phyloP scores from a whole-genome alignment of 257 asterid species.

The Solanum sitiens region DNA sequence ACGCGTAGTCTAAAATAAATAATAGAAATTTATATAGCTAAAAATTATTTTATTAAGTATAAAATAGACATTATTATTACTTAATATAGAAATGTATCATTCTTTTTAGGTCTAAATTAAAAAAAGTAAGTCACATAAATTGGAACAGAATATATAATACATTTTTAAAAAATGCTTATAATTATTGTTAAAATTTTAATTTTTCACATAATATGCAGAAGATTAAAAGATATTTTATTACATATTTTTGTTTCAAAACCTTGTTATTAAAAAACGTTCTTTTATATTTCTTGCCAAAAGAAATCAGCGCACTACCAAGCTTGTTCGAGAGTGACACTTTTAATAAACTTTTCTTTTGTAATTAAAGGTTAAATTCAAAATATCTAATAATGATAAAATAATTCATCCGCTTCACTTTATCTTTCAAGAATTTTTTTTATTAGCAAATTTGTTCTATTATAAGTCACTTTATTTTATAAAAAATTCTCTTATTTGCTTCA shows the following conservation, averaged over 20 bases:
- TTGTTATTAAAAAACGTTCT: not conserved
- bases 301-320: not conserved
- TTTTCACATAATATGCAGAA: not conserved
- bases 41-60: too few species aligned
- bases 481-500: not conserved
- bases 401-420: not conserved
- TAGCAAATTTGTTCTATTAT: not conserved
- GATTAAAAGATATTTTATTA: too few species aligned
- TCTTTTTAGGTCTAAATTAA: rapidly evolving
- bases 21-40: too few species aligned
- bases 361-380: rapidly evolving
- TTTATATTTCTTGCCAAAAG: not conserved
- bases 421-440: too few species aligned
- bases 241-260: not conserved
- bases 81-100: too few species aligned
- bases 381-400: rapidly evolving
- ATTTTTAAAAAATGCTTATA: not conserved
- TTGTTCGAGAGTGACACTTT: too few species aligned
- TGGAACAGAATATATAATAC: too few species aligned
- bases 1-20: too few species aligned
- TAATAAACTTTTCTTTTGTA: rapidly evolving
- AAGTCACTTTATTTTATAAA: not conserved
- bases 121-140: too few species aligned
- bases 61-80: too few species aligned
- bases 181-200: too few species aligned